phyloP scores from a whole-genome alignment of 2,329 filamentous ascomycete species.

The Scedosporium apiospermum region DNA sequence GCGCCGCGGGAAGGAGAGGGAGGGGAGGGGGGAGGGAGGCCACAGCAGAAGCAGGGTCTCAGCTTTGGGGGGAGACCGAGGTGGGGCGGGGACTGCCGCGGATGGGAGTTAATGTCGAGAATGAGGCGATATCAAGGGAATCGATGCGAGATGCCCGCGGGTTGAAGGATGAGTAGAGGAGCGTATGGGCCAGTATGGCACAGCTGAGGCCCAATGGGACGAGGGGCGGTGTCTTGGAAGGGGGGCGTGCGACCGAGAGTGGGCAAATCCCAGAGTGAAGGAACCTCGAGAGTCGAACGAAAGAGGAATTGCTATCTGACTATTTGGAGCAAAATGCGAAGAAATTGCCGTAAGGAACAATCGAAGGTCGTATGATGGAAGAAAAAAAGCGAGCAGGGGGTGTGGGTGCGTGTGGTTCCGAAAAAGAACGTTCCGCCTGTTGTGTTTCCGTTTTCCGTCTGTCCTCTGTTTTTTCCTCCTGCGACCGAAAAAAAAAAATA shows the following conservation, averaged over 20 bases:
- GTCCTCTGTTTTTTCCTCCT: background rate
- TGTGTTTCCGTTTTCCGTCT: background rate
- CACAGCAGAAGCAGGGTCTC: constrained; percentile 1
- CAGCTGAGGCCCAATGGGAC: constrained; percentile 1
- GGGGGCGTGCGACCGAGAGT: background rate
- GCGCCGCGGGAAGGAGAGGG: constrained; percentile 5
- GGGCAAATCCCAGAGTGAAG: background rate
- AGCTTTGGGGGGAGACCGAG: background rate
- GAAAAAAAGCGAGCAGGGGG: background rate
- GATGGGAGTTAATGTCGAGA: background rate
- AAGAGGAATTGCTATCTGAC: background rate
- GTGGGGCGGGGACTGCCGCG: constrained; percentile 1
- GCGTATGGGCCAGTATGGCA: background rate
- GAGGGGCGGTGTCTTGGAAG: background rate
- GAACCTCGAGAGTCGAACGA: background rate
- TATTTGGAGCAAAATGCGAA: background rate
- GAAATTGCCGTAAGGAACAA: background rate
- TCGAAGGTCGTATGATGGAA: constrained; percentile 4
- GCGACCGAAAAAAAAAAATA: background rate
- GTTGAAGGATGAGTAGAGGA: background rate
- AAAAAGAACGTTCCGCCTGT: background rate
- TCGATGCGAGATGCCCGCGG: background rate
- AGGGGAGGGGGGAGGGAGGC: background rate
- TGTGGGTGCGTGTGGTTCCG: background rate
- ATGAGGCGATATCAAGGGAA: background rate